phyloP scores from a whole-genome alignment of 1,284 basidiomycete species.

The Apiotrichum laibachii region DNA sequence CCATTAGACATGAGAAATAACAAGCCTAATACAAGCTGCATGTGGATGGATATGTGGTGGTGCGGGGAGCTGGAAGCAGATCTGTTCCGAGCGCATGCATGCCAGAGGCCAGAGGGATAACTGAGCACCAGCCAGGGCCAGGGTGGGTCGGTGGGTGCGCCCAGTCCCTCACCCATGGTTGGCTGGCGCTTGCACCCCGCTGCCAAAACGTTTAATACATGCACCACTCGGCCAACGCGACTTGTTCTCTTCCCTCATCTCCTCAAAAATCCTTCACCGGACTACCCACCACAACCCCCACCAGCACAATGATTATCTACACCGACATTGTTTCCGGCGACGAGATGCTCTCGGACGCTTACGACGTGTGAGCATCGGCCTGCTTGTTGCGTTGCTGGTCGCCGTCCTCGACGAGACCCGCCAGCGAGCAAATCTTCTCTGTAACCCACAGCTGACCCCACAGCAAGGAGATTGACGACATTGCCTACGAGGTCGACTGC shows the following conservation, averaged over 20 bases:
- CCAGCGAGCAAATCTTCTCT: background rate
- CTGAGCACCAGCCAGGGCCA: too few species aligned
- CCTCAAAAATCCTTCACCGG: constrained; percentile 7
- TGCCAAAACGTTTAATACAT: background rate
- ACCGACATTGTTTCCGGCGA: constrained; percentile 67
- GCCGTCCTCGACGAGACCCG: background rate
- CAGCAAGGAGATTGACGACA: constrained; percentile 77
- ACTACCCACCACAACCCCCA: constrained; percentile 20
- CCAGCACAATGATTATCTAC: constrained; percentile 46
- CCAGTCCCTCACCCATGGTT: too few species aligned
- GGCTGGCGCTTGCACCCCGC: too few species aligned
- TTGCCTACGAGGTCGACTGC: constrained; percentile 90
- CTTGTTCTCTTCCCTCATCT: constrained; percentile 1
- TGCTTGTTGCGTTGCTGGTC: background rate
- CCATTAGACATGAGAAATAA: too few species aligned
- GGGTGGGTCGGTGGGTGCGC: too few species aligned
- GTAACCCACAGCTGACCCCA: background rate
- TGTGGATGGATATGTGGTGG: too few species aligned
- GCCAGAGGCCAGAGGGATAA: too few species aligned
- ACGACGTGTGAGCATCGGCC: constrained; percentile 62
- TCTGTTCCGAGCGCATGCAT: too few species aligned
- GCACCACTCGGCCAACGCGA: too few species aligned
- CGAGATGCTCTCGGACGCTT: constrained; percentile 96
- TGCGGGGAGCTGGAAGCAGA: too few species aligned
- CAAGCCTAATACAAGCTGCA: too few species aligned